Evolutionary conservation across 371 early-diverging fungal species (phyloP).

Genomic region (Synchytrium microbalum): DNA sequence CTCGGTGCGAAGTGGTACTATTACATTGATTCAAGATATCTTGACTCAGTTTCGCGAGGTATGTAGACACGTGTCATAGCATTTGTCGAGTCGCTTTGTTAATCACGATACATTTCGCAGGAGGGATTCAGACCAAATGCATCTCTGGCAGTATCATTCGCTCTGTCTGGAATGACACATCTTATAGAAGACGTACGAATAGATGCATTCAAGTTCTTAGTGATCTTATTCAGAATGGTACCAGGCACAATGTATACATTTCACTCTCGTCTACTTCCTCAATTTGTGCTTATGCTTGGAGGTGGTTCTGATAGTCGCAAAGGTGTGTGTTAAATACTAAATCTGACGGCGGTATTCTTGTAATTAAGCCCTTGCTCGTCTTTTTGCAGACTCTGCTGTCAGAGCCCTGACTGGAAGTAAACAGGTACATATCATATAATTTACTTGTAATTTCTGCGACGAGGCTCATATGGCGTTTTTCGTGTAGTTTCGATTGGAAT

Average conservation of each 20-base stretch:
- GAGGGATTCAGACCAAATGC: not conserved
- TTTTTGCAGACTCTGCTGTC: not conserved
- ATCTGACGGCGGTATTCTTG: no score
- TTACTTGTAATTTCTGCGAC: not conserved
- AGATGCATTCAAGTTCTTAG: not conserved
- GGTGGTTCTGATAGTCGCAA: not conserved
- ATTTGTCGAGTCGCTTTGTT: no score
- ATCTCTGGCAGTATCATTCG: not conserved
- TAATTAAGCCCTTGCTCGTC: no score
- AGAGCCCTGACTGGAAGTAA: not conserved
- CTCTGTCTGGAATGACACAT: not conserved
- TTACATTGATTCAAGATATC: not conserved
- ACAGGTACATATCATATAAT: not conserved
- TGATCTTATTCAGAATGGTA: not conserved
- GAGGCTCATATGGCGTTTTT: not conserved
- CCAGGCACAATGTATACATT: not conserved
- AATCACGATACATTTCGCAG: no score
- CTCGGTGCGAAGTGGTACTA: not conserved
- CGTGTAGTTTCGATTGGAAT: not conserved
- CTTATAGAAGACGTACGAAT: not conserved
- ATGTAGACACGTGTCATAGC: not conserved
- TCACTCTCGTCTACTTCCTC: not conserved
- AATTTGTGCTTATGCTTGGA: not conserved
- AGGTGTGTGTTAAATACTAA: not conserved
- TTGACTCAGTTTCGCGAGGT: not conserved